A percentile compares a stretch with the other conserved stretches of the same genome.
These are phyloP conservation scores for Beta macrorhiza DNA, from an alignment of 179 eudicot genomes.

Conservation along the genomic window DNA sequence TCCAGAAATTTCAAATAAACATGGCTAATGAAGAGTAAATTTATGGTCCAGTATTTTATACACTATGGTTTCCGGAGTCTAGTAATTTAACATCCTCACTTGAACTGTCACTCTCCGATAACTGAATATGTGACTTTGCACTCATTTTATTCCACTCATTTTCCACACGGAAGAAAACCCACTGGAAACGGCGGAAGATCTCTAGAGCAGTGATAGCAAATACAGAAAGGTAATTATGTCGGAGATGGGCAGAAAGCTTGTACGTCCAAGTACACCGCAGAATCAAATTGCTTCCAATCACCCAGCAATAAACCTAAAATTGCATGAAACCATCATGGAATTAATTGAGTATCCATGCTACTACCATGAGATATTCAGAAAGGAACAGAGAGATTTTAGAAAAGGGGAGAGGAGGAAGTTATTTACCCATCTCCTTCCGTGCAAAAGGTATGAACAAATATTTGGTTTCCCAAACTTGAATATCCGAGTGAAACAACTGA, in stretches of 20 bases:
- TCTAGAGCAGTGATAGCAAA: conserved; percentile 79
- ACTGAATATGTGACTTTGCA: conserved; percentile 51
- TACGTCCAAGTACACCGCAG: conserved; percentile 98
- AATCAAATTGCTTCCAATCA: conserved; percentile 81
- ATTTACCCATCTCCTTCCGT: conserved; percentile 80
- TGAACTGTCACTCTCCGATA: conserved; percentile 48
- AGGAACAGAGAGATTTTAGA: not conserved
- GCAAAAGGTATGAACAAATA: conserved; percentile 54
- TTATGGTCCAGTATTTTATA: conserved; percentile 32
- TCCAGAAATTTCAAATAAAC: not conserved
- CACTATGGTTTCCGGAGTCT: conserved; percentile 50
- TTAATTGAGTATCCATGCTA: not conserved
- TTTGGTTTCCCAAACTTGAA: conserved; percentile 84
- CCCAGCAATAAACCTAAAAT: conserved; percentile 75
- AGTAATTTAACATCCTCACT: conserved; percentile 69
- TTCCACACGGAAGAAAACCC: conserved; percentile 93
- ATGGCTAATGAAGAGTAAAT: conserved; percentile 5
- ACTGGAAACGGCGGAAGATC: conserved; percentile 86
- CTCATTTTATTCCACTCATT: conserved; percentile 90
- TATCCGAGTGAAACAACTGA: conserved; percentile 91
- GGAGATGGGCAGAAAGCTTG: conserved; percentile 96
- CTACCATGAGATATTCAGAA: not conserved
- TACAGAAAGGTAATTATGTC: conserved; percentile 82
- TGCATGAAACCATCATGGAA: conserved; percentile 5
- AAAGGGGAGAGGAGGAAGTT: not conserved